Base-by-base conservation (phyloP, 23 red algal species). In the Gracilaria gracilis region DNA sequence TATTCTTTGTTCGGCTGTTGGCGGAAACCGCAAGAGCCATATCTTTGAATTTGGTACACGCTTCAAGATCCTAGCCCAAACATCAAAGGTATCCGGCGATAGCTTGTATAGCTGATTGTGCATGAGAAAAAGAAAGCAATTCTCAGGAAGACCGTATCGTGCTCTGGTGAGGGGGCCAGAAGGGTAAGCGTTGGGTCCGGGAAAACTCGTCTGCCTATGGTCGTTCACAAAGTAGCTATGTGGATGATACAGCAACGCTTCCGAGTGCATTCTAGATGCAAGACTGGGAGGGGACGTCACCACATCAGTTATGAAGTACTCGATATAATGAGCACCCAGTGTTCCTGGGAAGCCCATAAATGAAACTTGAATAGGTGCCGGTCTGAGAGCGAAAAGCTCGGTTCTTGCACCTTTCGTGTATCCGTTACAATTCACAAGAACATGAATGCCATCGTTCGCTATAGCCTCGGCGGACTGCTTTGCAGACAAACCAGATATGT, bases 161-260 rank as follows among this genome's bases (percentile, higher is more conserved):
- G 88, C 94, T 21, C 94, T 50, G n/a, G 84, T 95, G 19, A 95
- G 67, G 23, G 24, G 81, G 11, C 87, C 85, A 53, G 79, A 81
- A 12, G 84, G 80, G n/a, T 72, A 74, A 17, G 80, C 64, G 4
- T 19, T n/a, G 7, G 81, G 71, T 8, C 73, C 82, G 0, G 85
- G 81, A 39, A 81, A 75, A 38, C 81, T 89, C 14, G 94, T 91
- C 57, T 95, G 94, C 23, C 64, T 75, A 65, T 95, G 94, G 36
- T 95, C 94, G 61, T 87, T 91, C 44, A 95, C 94, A 86, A 95
- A 95, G 61, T 95, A 95, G 83, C 86, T 89, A 74, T 95, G 94
- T 21, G 94, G 94, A 67, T 95, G 94, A 57, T 89, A 89, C 67
- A 95, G 38, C 47, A 95, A 61, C 23, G 80, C 42, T 58, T 95